Conservation (phyloP, 768 basidiomycete species). For the Lactarius hatsudake region DNA sequence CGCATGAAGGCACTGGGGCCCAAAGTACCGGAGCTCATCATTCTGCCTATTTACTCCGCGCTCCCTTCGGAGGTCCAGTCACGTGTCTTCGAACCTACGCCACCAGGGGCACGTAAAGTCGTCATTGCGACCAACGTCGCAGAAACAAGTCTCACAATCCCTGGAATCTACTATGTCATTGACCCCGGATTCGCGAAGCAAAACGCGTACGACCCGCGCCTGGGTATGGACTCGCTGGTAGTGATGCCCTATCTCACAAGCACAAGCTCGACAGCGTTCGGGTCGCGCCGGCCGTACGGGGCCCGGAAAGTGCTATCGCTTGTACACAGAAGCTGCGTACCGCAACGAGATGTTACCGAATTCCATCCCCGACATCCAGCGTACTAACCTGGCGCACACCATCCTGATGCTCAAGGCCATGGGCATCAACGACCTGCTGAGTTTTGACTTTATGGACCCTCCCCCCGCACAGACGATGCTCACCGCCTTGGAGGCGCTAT, state of each 20-base stretch:
- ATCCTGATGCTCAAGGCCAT: slow-evolving; percentile 97
- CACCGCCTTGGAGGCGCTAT: slow-evolving; percentile 90
- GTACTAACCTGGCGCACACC: slow-evolving; percentile 88
- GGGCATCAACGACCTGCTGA: slow-evolving; percentile 96
- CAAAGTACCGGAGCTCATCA: slow-evolving; percentile 96
- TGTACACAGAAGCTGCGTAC: slow-evolving; percentile 97
- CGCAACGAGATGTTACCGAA: slow-evolving; percentile 98
- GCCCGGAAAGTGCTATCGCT: slow-evolving; percentile 96
- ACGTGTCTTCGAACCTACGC: slow-evolving; percentile 95
- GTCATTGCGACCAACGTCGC: slow-evolving; percentile 99
- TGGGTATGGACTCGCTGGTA: slow-evolving; percentile 98
- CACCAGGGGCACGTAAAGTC: slow-evolving; percentile 97
- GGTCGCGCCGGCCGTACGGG: slow-evolving; percentile 98
- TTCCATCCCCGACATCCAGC: slow-evolving; percentile 96
- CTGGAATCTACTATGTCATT: slow-evolving; percentile 98
- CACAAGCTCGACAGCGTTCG: slow-evolving; percentile 91
- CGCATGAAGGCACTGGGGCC: slow-evolving; percentile 98
- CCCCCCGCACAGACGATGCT: slow-evolving; percentile 97
- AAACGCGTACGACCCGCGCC: slow-evolving; percentile 94
- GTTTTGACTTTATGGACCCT: slow-evolving; percentile 99
- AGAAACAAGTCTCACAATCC: slow-evolving; percentile 97
- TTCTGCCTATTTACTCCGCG: slow-evolving; percentile 97
- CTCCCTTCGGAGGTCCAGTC: slow-evolving; percentile 98
- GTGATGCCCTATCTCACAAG: slow-evolving; percentile 99
- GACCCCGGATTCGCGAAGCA: slow-evolving; percentile 99